phyloP scores from a whole-genome alignment of 2,329 filamentous ascomycete species.

The Xylaria polymorpha region DNA sequence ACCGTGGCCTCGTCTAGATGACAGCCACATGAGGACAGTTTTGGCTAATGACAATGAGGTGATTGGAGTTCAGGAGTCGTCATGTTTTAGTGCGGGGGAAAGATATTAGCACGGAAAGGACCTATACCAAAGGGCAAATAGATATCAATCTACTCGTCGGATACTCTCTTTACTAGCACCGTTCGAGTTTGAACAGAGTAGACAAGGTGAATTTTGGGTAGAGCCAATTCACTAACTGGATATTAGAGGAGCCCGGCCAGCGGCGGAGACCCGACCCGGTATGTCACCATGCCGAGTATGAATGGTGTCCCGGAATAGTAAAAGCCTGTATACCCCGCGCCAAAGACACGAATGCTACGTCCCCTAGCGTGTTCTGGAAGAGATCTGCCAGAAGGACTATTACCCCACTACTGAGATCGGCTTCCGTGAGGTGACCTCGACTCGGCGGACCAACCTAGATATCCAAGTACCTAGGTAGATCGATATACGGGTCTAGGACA shows the following conservation, averaged over 20 bases:
- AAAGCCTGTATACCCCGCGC: conserved; percentile 19
- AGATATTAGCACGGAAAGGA: background rate
- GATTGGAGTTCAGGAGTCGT: conserved; percentile 30
- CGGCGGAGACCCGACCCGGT: background rate
- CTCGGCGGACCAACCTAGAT: background rate
- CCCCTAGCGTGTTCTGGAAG: conserved; percentile 23
- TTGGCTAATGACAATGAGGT: conserved; percentile 24
- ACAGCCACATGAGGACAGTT: conserved; percentile 33
- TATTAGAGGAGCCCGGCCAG: background rate
- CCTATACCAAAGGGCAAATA: conserved; percentile 9
- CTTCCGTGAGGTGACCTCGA: conserved; percentile 4
- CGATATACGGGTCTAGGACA: background rate
- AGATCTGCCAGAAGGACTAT: conserved; percentile 10
- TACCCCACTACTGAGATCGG: conserved; percentile 17
- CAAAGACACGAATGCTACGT: background rate
- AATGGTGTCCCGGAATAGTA: conserved; percentile 31
- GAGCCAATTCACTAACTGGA: background rate
- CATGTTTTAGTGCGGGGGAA: background rate
- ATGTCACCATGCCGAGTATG: conserved; percentile 30
- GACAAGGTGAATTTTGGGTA: background rate
- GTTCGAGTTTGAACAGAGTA: background rate
- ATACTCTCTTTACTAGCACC: background rate
- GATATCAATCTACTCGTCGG: conserved; percentile 7
- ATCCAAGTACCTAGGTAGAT: background rate
- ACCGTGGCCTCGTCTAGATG: conserved; percentile 48